Evolutionary conservation across 2,329 filamentous ascomycete species (phyloP).

Genomic region (Aplosporella prunicola): DNA sequence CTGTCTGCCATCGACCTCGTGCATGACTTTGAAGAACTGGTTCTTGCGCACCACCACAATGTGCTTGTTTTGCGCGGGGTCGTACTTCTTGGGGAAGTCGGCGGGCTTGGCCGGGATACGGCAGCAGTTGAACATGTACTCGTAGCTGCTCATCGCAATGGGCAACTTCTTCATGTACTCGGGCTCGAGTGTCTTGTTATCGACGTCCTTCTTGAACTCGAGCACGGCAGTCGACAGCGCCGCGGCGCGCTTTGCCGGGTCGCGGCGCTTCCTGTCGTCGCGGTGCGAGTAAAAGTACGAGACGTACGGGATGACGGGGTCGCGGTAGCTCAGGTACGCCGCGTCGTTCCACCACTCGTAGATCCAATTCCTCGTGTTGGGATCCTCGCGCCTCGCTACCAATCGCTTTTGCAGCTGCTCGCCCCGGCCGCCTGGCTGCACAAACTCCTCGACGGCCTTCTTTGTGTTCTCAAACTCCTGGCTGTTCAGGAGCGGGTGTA

Average conservation of each 20-base stretch:
- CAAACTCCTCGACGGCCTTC: conserved; percentile 78
- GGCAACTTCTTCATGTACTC: conserved; percentile 98
- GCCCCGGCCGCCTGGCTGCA: conserved; percentile 76
- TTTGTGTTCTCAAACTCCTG: conserved; percentile 63
- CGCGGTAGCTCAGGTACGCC: conserved; percentile 86
- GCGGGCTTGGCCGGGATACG: conserved; percentile 73
- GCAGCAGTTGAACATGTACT: conserved; percentile 97
- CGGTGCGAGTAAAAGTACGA: conserved; percentile 99
- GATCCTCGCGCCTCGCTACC: conserved; percentile 66
- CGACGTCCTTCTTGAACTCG: conserved; percentile 92
- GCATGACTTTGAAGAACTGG: conserved; percentile 86
- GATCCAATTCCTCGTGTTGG: conserved; percentile 85
- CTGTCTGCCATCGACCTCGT: conserved; percentile 73
- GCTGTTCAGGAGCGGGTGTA: conserved; percentile 62
- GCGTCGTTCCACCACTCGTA: conserved; percentile 97
- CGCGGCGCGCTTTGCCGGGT: conserved; percentile 87
- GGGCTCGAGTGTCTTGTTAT: conserved; percentile 72
- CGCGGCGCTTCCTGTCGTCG: conserved; percentile 77
- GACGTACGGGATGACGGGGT: conserved; percentile 94
- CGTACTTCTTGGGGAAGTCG: conserved; percentile 77
- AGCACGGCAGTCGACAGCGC: conserved; percentile 77
- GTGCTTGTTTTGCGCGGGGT: conserved; percentile 67
- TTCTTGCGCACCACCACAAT: conserved; percentile 90
- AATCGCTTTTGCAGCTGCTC: conserved; percentile 81
- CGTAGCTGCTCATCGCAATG: conserved; percentile 96